Conservation (phyloP, 768 basidiomycete species). For the Podaxis sp. region DNA sequence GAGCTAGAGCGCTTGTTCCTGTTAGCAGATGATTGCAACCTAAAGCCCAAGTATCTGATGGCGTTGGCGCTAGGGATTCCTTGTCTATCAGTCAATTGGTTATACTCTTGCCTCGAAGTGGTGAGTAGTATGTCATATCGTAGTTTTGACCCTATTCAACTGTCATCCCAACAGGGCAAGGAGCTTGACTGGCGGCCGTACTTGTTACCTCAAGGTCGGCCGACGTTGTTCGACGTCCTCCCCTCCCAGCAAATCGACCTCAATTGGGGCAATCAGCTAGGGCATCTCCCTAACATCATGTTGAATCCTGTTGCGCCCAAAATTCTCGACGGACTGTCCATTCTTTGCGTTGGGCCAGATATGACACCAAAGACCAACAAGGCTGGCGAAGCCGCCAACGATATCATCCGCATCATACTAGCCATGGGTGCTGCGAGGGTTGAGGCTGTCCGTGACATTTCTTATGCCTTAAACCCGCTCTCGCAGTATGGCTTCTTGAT, state of each 20-base stretch:
- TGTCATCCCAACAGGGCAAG: constrained; percentile 27
- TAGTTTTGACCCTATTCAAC: background rate
- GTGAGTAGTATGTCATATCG: constrained; percentile 24
- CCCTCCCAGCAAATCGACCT: constrained; percentile 48
- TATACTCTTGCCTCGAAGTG: constrained; percentile 36
- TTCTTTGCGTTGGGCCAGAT: constrained; percentile 62
- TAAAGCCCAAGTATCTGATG: constrained; percentile 78
- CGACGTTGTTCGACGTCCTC: constrained; percentile 29
- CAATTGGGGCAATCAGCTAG: constrained; percentile 46
- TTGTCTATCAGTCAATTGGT: constrained; percentile 64
- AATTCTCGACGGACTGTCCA: constrained; percentile 49
- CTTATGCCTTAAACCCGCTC: constrained; percentile 37
- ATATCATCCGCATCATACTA: constrained; percentile 65
- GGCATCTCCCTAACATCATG: constrained; percentile 62
- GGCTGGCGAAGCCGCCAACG: constrained; percentile 39
- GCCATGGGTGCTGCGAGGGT: constrained; percentile 77
- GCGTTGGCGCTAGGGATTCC: constrained; percentile 88
- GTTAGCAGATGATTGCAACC: constrained; percentile 61
- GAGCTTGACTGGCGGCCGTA: constrained; percentile 62
- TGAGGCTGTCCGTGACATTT: constrained; percentile 57
- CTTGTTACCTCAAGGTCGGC: constrained; percentile 62
- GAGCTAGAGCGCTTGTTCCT: constrained; percentile 61
- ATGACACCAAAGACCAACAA: constrained; percentile 44
- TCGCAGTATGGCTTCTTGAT: constrained; percentile 61
- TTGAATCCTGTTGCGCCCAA: constrained; percentile 55